Base-by-base conservation (phyloP, 2,329 filamentous ascomycete genomes). In the Aspergillus pseudoviridinutans region DNA sequence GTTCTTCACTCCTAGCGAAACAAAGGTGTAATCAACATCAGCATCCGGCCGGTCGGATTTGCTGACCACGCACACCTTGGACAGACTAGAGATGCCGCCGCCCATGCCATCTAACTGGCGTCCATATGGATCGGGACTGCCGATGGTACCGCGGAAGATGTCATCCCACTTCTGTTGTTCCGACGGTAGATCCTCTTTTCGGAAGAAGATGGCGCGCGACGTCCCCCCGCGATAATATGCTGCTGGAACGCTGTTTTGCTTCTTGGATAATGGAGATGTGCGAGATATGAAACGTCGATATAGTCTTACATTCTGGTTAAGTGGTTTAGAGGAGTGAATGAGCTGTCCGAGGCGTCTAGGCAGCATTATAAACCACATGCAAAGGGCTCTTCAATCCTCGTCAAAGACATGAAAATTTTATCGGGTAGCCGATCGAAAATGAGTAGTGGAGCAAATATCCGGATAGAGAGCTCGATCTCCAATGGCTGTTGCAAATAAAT, bases 81-180 rank as follows among this genome's bases (percentile, higher is more conserved):
- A 88, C 2, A 89, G 82, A 47, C 83, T 87, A 9, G 86, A 89
- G 55, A 88, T 78, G 3, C 87, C 88, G 0, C 84, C 87, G 2
- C 88, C 88, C 72, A 91, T 81, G 8, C 88, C 88, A 68, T 91
- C 81, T 1, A 92, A 83, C 71, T 92, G 89, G 0, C 89, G 81
- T 0, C 84, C 87, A 70, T 87, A 64, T 0, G 80, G 76, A 64
- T 91, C 89, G 0, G 86, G 86, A 3, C 83, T 85, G 32, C 87
- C 87, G 71, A 90, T 85, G 7, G 79, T 80, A 2, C 80, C 76
- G 22, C 79, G 78, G 59, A 89, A 85, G 20, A 89, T 82, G 0
- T 75, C 65, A 3, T 76, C 72, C 82, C 84, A 85, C 62, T 76
- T 65, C 28, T 64, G 60, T 29, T 70, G 73, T 50, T 81, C 66